Conservation (phyloP, 352 stramenopile species). For the Globisporangium polare region DNA sequence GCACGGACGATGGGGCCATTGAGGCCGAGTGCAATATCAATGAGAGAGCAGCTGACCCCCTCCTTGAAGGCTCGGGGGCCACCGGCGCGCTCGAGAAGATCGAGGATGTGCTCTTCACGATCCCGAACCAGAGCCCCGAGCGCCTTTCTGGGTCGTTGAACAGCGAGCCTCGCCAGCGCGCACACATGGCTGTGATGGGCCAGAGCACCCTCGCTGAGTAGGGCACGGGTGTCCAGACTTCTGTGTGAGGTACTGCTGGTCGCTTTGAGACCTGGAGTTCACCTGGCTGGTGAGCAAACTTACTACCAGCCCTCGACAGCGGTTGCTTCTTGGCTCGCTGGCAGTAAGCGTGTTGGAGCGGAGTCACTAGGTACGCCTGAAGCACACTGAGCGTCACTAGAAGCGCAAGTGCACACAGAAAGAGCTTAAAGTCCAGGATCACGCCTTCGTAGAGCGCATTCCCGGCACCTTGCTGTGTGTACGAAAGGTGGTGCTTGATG, state of each 20-base stretch:
- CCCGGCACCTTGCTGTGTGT: no score
- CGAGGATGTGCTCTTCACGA: background rate
- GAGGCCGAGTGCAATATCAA: background rate
- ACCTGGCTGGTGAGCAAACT: background rate
- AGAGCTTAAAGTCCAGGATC: no score
- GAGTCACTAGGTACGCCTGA: no score
- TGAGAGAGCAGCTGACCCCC: background rate
- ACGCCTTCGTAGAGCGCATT: no score
- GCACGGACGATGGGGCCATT: background rate
- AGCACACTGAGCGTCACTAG: no score
- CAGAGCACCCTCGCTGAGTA: slow-evolving; percentile 16
- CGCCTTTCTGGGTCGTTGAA: background rate
- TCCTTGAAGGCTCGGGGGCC: background rate
- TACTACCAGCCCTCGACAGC: background rate
- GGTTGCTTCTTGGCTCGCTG: no score
- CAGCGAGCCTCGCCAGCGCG: slow-evolving; percentile 5
- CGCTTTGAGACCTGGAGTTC: background rate
- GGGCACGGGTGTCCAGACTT: slow-evolving; percentile 6
- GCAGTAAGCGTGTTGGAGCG: no score
- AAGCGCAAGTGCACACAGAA: no score
- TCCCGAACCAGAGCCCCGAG: background rate
- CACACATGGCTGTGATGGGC: slow-evolving; percentile 8
- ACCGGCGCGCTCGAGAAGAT: background rate
- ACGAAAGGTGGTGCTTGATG: no score
- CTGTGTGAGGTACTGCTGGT: background rate